Base-by-base conservation (phyloP, 768 basidiomycete genomes). In the Suillus brevipes region DNA sequence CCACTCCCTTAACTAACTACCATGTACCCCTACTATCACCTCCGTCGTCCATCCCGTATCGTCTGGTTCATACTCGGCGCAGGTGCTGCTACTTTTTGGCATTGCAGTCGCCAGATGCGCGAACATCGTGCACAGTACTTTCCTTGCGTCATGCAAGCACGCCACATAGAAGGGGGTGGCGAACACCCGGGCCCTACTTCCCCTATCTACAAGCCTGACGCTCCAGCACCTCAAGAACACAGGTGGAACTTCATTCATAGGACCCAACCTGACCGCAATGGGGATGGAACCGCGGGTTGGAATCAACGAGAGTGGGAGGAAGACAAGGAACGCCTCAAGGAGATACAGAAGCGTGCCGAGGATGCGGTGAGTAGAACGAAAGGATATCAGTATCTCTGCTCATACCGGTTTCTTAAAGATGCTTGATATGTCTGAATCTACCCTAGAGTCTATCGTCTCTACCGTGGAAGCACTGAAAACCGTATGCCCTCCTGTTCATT, bases 51-150 rank as follows among this genome's bases (percentile, higher is more conserved):
- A n/a, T 84, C 84, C 52, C 87, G 90, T 67, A 49, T 89, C 62
- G 37, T 91, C 72, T 91, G 90, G 90, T 89, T 91, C 80, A 10
- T 82, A 69, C 23, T 90, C 67, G 90, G 90, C 65, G 88, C 85
- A 7, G 78, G 76, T 3, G 69, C 67, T 34, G 77, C 78, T 0
- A 71, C 74, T 28, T 77, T 74, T 67, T 83, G 76, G 74, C 62
- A 75, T 76, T 60, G 81, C 80, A 47, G 77, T 76, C n/a, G 73
- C 74, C 52, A 80, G 74, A 81, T 80, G 72, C 80, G 79, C 67
- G 81, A 81, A 45, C 79, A 81, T 56, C 71, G 72, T 45, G 75
- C 71, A 18, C 77, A 78, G 28, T 69, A 71, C 67, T 72, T 71
- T 28, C 73, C 71, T 56, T 75, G 73, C 60, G 67, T 75, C 61